Base-by-base conservation (phyloP, 257 asterid genomes). In the Fraxinus cuspidata region DNA sequence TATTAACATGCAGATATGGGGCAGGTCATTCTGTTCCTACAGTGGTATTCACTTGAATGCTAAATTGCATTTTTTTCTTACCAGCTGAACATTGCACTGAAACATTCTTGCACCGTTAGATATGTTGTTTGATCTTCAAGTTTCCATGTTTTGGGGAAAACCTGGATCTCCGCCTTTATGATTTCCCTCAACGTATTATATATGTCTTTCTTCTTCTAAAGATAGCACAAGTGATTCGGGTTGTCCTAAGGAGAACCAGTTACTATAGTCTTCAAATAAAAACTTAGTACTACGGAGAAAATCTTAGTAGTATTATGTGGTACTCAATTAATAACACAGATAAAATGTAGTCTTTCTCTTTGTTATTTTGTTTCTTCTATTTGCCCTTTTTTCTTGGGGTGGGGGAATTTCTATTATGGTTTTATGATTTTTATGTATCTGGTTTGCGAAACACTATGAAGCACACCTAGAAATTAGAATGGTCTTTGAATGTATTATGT, bases 1-100 rank as follows among this genome's bases (percentile, higher is more conserved):
- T 56, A 80, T 65, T 66, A 71, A 47, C 78, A 13, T 83, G 82
- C 90, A 79, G 73, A 80, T 81, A 2, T 82, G 88, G 92, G 85
- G 85, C 86, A 88, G 91, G 83, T 47, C 89, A 64, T 92, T 88
- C 86, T 86, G 97, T 80, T 89, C 98, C 13, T 88, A 76, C 38
- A 81, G 83, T 77, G 99, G 98, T 94, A 91, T 72, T 38, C 34
- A 44, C 76, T 63, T 70, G 13, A 37, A 13, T 79, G 34, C 68
- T 60, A 63, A 63, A 63, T 23, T 63, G 34, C 69, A 9, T 10
- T 10, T 25, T 76, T 53, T 44, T 58, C 38, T 51, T 34, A 71
- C 11, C 0, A 71, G 35, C 51, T 65, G 29, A 42, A 34, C 40
- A 13, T 66, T 63, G 66, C 69, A 23, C 35, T 3, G 3, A 27